Evolutionary conservation across 1,139 yeast genomes (phyloP).

Genomic region (Waltiozyma solani): DNA sequence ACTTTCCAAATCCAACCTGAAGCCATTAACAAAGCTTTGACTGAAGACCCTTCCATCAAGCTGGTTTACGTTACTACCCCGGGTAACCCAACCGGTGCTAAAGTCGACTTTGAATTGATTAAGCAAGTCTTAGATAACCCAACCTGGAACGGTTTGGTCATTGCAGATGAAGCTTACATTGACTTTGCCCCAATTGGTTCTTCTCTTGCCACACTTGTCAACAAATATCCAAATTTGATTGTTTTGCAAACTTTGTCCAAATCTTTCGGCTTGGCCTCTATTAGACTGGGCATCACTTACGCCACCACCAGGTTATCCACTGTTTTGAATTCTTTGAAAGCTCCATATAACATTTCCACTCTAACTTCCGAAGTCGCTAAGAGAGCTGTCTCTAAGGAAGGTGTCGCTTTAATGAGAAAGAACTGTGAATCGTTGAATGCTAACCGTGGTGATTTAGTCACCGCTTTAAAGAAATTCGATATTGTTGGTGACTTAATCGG

Average conservation of each 20-base stretch:
- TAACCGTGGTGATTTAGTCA: constrained; percentile 47
- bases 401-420: constrained; percentile 48
- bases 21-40: constrained; percentile 41
- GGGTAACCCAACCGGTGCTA: constrained; percentile 91
- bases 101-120: constrained; percentile 40
- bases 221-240: constrained; percentile 70
- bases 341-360: constrained; percentile 89
- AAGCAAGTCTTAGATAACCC: constrained; percentile 40
- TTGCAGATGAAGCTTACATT: constrained; percentile 91
- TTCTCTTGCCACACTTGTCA: constrained; percentile 75
- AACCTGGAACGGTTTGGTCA: constrained; percentile 68
- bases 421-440: constrained; percentile 38
- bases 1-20: constrained; percentile 60
- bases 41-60: constrained; percentile 52
- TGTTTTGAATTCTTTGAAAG: constrained; percentile 80
- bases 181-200: constrained; percentile 67
- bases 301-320: constrained; percentile 49
- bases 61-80: constrained; percentile 87
- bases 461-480: constrained; percentile 40
- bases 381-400: constrained; percentile 55
- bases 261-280: constrained; percentile 94
- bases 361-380: constrained; percentile 68
- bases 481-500: constrained; percentile 74
- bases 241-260: constrained; percentile 90
- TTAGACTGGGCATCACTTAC: constrained; percentile 76